phyloP scores from a whole-genome alignment of 2,329 filamentous ascomycete genomes.

The Ceratocystis colombiana region DNA sequence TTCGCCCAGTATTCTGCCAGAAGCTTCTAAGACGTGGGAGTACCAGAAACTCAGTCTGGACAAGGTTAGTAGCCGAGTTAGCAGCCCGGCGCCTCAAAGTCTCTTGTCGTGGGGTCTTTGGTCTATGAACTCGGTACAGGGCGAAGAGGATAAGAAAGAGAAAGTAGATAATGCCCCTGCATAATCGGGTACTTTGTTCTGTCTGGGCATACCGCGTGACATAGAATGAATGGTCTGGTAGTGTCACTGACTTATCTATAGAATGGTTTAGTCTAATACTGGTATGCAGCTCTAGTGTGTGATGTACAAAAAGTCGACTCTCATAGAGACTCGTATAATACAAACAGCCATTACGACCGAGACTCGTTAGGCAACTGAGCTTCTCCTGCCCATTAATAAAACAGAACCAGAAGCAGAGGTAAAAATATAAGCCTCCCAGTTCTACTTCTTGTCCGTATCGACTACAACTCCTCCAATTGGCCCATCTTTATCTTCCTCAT shows the following conservation, averaged over 20 bases:
- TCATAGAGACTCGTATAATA: neutral
- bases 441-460: no score
- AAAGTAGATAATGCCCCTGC: neutral
- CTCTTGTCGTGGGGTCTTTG: slow-evolving; percentile 14
- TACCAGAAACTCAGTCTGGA: slow-evolving; percentile 19
- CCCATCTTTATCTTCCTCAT: neutral
- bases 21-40: slow-evolving; percentile 25
- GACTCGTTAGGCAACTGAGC: neutral
- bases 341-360: neutral
- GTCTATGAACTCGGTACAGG: neutral
- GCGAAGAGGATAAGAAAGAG: neutral
- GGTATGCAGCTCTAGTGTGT: neutral
- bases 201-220: no score
- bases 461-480: no score
- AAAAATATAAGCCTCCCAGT: no score
- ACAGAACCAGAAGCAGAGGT: no score
- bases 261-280: neutral
- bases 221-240: no score
- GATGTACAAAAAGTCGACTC: neutral
- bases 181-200: no score
- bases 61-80: neutral
- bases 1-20: slow-evolving; percentile 31
- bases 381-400: no score
- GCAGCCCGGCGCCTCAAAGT: neutral
- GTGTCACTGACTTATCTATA: neutral